Conservation (phyloP, 768 basidiomycete genomes). For the Pulveroboletus sp. region DNA sequence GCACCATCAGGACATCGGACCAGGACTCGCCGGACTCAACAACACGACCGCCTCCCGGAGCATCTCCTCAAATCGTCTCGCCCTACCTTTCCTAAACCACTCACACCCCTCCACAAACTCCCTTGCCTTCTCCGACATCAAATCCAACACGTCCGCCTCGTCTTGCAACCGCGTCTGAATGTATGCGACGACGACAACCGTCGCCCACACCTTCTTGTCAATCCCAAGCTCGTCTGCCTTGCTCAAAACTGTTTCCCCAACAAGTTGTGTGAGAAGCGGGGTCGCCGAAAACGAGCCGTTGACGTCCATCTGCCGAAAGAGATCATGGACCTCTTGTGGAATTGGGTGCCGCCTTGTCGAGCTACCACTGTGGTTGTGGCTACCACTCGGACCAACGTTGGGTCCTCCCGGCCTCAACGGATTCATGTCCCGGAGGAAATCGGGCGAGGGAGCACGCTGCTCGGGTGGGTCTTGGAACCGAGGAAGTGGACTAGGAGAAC, state of each 20-base stretch:
- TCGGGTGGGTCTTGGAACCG: slow-evolving; percentile 25
- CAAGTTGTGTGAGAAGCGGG: slow-evolving; percentile 31
- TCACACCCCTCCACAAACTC: slow-evolving; percentile 33
- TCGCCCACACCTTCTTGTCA: slow-evolving; percentile 45
- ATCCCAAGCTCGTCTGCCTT: slow-evolving; percentile 31
- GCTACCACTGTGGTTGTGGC: neutral
- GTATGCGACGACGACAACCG: slow-evolving; percentile 46
- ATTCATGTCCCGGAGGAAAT: slow-evolving; percentile 8
- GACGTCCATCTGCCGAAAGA: slow-evolving; percentile 39
- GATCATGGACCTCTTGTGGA: slow-evolving; percentile 28
- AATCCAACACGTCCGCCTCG: slow-evolving; percentile 41
- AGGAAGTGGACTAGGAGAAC: slow-evolving; percentile 20
- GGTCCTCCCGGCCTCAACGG: neutral
- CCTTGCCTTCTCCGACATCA: slow-evolving; percentile 40
- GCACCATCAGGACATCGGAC: no score
- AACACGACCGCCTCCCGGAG: slow-evolving; percentile 10
- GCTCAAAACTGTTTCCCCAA: slow-evolving; percentile 34
- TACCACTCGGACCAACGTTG: neutral
- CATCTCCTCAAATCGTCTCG: slow-evolving; percentile 19
- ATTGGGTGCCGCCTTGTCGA: slow-evolving; percentile 11
- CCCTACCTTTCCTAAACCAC: neutral
- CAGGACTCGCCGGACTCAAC: slow-evolving; percentile 1
- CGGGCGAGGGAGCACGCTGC: slow-evolving; percentile 34
- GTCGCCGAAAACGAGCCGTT: slow-evolving; percentile 49
- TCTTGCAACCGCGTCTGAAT: slow-evolving; percentile 35